Evolutionary conservation across 2,329 filamentous ascomycete genomes (phyloP).

Genomic region (Apiospora koreana): DNA sequence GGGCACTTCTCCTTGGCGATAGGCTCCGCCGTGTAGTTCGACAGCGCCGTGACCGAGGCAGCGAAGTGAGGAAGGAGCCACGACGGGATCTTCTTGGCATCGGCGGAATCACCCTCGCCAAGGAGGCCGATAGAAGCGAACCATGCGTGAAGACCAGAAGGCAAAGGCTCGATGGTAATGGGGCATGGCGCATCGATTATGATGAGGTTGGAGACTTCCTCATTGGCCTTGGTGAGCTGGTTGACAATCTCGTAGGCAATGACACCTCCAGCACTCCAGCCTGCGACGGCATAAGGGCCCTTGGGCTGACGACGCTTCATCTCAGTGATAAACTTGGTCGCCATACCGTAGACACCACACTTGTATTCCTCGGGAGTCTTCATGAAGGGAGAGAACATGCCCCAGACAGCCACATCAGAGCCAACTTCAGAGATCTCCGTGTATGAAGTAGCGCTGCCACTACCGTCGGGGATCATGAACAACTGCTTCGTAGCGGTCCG

Average conservation of each 20-base stretch:
- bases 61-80: slow-evolving; percentile 77
- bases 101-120: slow-evolving; percentile 57
- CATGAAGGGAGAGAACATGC: slow-evolving; percentile 72
- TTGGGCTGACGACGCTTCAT: slow-evolving; percentile 70
- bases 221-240: slow-evolving; percentile 58
- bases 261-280: slow-evolving; percentile 78
- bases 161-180: slow-evolving; percentile 68
- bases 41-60: slow-evolving; percentile 66
- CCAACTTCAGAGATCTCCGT: slow-evolving; percentile 57
- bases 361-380: slow-evolving; percentile 66
- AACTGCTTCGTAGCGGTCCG: slow-evolving; percentile 48
- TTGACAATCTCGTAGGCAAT: slow-evolving; percentile 68
- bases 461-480: slow-evolving; percentile 58
- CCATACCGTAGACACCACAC: slow-evolving; percentile 66
- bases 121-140: slow-evolving; percentile 73
- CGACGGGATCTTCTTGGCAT: slow-evolving; percentile 59
- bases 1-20: slow-evolving; percentile 61
- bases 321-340: slow-evolving; percentile 65
- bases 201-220: slow-evolving; percentile 60
- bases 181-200: slow-evolving; percentile 69
- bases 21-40: slow-evolving; percentile 67
- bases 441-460: slow-evolving; percentile 67
- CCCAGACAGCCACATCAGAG: slow-evolving; percentile 51
- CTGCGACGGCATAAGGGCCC: slow-evolving; percentile 68
- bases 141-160: slow-evolving; percentile 68